Conservation (phyloP, 208 protist genomes). For the Leishmania major region DNA sequence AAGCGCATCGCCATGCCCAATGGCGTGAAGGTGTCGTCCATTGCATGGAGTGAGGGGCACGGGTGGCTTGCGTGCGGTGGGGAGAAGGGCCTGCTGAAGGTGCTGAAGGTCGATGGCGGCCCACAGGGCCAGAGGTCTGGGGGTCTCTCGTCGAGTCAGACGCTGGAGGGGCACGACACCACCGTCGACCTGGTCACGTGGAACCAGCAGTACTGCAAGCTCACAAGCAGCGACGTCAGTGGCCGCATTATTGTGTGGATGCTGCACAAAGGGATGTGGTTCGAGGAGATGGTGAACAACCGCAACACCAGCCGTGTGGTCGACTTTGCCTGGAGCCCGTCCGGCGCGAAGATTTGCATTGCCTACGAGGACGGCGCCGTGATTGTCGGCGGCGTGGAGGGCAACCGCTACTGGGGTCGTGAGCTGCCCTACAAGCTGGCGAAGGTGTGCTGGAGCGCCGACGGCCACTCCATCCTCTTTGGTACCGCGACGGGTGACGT, state of each 20-base stretch:
- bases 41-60: slow-evolving; percentile 95
- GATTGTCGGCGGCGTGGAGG: slow-evolving; percentile 96
- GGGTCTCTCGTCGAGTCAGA: slow-evolving; percentile 96
- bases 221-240: slow-evolving; percentile 94
- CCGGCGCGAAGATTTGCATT: slow-evolving; percentile 97
- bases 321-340: slow-evolving; percentile 93
- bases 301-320: slow-evolving; percentile 93
- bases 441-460: slow-evolving; percentile 95
- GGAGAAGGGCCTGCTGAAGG: slow-evolving; percentile 95
- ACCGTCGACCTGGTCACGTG: slow-evolving; percentile 89
- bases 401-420: slow-evolving; percentile 96
- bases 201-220: slow-evolving; percentile 96
- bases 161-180: slow-evolving; percentile 93
- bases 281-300: slow-evolving; percentile 99
- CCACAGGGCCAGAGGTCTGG: slow-evolving; percentile 67
- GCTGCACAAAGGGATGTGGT: slow-evolving; percentile 96
- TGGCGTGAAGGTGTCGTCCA: slow-evolving; percentile 76
- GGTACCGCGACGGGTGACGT: slow-evolving; percentile 89
- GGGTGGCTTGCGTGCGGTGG: slow-evolving; percentile 97
- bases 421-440: slow-evolving; percentile 88
- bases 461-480: slow-evolving; percentile 93
- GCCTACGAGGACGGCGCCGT: slow-evolving; percentile 96
- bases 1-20: slow-evolving; percentile 97
- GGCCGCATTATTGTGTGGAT: slow-evolving; percentile 98
- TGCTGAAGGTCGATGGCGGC: slow-evolving; percentile 93